Conservation (phyloP, 2,329 filamentous ascomycete genomes). For the Ophiostoma australiae region DNA sequence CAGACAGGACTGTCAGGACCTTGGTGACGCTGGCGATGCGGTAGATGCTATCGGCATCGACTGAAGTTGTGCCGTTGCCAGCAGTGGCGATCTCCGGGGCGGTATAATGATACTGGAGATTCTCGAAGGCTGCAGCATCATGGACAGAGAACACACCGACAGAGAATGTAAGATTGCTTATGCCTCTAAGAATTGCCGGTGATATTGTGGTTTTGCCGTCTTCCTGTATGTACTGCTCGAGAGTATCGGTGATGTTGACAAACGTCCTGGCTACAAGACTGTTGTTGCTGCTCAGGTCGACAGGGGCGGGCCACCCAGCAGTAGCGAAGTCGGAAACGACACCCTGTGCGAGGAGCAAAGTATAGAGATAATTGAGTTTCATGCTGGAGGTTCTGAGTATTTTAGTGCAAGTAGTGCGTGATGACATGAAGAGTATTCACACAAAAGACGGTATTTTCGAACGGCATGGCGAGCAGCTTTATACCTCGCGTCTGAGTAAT, state of each 20-base stretch:
- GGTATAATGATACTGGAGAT: constrained; percentile 38
- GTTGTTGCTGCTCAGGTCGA: background rate
- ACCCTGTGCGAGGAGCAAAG: background rate
- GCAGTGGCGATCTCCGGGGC: constrained; percentile 31
- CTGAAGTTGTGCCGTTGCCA: constrained; percentile 30
- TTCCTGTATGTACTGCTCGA: background rate
- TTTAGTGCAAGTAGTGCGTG: background rate
- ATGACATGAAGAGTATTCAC: background rate
- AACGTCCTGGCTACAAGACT: background rate
- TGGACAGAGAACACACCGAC: background rate
- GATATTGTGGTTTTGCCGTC: background rate
- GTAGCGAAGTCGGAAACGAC: background rate
- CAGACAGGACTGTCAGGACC: constrained; percentile 33
- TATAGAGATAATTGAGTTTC: background rate
- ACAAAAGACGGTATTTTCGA: background rate
- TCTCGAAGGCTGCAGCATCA: background rate
- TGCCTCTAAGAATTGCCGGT: background rate
- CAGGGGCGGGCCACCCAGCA: background rate
- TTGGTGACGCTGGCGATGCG: constrained; percentile 39
- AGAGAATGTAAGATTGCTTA: background rate
- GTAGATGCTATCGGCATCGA: constrained; percentile 36
- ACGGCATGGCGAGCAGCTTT: background rate
- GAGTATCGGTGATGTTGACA: background rate
- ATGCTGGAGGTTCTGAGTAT: background rate
- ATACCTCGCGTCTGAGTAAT: background rate